Conservation (phyloP, 495 filamentous ascomycete genomes). For the Cercophora sp. region DNA sequence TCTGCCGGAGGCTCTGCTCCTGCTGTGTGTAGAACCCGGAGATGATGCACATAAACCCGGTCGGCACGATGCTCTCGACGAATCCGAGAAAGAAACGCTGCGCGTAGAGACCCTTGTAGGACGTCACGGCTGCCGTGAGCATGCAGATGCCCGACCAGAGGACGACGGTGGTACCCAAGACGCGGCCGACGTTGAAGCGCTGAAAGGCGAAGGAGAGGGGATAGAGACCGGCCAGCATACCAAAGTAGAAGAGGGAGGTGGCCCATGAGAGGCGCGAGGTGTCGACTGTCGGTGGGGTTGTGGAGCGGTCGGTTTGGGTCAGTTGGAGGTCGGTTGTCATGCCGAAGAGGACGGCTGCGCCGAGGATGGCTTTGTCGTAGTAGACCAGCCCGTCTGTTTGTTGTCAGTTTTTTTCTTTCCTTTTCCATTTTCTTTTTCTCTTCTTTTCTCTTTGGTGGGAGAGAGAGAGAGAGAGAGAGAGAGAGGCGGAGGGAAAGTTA, state of each 20-base stretch:
- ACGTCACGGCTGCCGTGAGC: slow-evolving; percentile 61
- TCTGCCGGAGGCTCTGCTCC: slow-evolving; percentile 46
- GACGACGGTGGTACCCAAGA: slow-evolving; percentile 61
- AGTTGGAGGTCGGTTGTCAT: slow-evolving; percentile 68
- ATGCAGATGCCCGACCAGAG: slow-evolving; percentile 66
- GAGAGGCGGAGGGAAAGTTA: slow-evolving; percentile 15
- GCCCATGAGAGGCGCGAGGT: slow-evolving; percentile 69
- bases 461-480: no score
- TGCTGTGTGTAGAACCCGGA: slow-evolving; percentile 54
- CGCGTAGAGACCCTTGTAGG: slow-evolving; percentile 58
- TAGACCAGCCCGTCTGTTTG: slow-evolving; percentile 65
- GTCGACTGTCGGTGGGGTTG: slow-evolving; percentile 51
- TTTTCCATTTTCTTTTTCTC: no score
- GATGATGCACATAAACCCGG: slow-evolving; percentile 49
- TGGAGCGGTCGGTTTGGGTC: slow-evolving; percentile 42
- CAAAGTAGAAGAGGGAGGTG: slow-evolving; percentile 76
- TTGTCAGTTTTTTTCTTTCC: no score
- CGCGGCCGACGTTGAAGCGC: slow-evolving; percentile 57
- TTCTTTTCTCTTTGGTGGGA: no score
- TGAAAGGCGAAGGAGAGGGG: slow-evolving; percentile 68
- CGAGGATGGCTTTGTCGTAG: slow-evolving; percentile 75
- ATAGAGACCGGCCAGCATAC: slow-evolving; percentile 68
- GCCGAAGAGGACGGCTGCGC: slow-evolving; percentile 67
- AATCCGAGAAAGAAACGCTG: slow-evolving; percentile 70
- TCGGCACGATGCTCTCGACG: slow-evolving; percentile 46